Evolutionary conservation across 148 eudicot genomes (phyloP).

Genomic region (Fagopyrum tataricum): DNA sequence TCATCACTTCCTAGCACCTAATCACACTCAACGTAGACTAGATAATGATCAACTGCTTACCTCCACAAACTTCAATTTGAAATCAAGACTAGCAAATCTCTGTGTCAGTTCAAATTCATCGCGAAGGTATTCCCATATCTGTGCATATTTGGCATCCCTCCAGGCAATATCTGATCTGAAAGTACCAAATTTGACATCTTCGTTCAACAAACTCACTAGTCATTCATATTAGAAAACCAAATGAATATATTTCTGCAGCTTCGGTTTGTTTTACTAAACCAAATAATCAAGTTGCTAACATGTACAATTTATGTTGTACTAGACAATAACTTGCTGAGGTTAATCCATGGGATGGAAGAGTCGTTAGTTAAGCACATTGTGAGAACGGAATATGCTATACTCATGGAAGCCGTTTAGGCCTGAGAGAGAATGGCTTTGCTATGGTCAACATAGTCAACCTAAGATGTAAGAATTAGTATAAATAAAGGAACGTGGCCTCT

Average conservation of each 20-base stretch:
- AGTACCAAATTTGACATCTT: not conserved
- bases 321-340: too few species aligned
- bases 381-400: too few species aligned
- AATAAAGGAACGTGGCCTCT: too few species aligned
- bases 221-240: not conserved
- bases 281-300: not conserved
- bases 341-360: too few species aligned
- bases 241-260: not conserved
- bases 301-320: too few species aligned
- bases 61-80: conserved; percentile 94
- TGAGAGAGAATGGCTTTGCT: too few species aligned
- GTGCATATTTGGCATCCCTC: conserved; percentile 97
- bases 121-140: conserved; percentile 97
- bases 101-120: conserved; percentile 94
- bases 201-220: not conserved
- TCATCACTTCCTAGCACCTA: not conserved
- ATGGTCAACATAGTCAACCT: too few species aligned
- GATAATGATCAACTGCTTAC: conserved; percentile 23
- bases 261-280: not conserved
- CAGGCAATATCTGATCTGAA: conserved; percentile 96
- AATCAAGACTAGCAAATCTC: conserved; percentile 96
- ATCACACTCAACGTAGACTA: not conserved
- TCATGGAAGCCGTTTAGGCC: too few species aligned
- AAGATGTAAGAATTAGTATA: too few species aligned
- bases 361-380: too few species aligned